phyloP scores from a whole-genome alignment of 164 flowering plant species.

The Santalum album region DNA sequence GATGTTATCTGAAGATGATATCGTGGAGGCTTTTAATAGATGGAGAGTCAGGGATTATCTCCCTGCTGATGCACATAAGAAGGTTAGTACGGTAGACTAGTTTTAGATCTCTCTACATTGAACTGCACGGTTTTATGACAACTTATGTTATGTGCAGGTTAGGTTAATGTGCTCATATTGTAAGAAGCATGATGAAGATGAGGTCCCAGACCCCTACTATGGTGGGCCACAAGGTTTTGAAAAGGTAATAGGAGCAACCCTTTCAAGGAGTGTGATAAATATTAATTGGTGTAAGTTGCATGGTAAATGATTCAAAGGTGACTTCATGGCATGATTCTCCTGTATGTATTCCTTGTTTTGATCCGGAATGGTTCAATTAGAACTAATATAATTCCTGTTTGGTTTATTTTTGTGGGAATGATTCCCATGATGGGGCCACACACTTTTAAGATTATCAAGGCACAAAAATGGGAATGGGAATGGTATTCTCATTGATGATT shows the following conservation, averaged over 20 bases:
- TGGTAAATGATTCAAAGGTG: too few species aligned
- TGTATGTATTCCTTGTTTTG: too few species aligned
- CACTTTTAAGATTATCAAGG: too few species aligned
- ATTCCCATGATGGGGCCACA: too few species aligned
- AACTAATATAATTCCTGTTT: too few species aligned
- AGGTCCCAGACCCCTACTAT: constrained; percentile 98
- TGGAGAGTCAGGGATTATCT: constrained; percentile 62
- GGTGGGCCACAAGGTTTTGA: constrained; percentile 96
- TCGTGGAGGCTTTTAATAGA: constrained; percentile 59
- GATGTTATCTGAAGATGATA: constrained; percentile 45
- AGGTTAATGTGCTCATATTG: constrained; percentile 93
- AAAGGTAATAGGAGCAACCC: constrained; percentile 44
- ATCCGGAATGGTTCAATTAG: too few species aligned
- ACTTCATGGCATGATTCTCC: too few species aligned
- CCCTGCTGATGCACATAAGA: constrained; percentile 69
- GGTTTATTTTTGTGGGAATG: too few species aligned
- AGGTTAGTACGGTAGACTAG: constrained; percentile 33
- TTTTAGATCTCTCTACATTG: neutral
- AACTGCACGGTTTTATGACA: neutral
- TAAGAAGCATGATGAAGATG: constrained; percentile 75
- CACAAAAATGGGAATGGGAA: too few species aligned
- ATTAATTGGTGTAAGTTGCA: too few species aligned
- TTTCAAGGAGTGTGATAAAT: too few species aligned
- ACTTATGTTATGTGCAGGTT: constrained; percentile 52
- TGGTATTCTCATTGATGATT: too few species aligned